Percentiles rank a stretch among this genome's conserved stretches.
These are phyloP conservation scores for Platanthera zijinensis DNA, from an alignment of 106 monocot species.

Conservation along the genomic window DNA sequence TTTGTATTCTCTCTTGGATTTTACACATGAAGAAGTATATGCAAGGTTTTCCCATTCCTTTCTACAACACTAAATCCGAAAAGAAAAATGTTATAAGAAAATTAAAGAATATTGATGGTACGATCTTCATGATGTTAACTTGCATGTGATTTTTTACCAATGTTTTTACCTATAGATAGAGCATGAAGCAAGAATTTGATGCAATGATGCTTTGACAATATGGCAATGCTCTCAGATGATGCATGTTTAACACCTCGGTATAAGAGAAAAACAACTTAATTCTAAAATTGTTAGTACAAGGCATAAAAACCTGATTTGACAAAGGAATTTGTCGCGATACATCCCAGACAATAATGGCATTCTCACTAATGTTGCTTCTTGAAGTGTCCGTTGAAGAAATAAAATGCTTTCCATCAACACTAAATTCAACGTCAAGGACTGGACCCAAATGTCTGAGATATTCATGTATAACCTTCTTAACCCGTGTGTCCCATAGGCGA, in stretches of 20 bases:
- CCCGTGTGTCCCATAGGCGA: slow-evolving; percentile 77
- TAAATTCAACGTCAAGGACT: slow-evolving; percentile 87
- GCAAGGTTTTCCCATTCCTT: no score
- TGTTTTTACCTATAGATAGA: no score
- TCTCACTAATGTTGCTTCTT: slow-evolving; percentile 69
- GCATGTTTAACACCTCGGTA: not conserved
- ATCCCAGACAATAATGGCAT: slow-evolving; percentile 91
- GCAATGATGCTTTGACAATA: not conserved
- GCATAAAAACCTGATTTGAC: slow-evolving; percentile 61
- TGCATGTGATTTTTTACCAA: not conserved
- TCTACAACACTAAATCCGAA: no score
- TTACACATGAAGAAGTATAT: no score
- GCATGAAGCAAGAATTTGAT: not conserved
- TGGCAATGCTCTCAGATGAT: not conserved
- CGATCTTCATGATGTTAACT: no score
- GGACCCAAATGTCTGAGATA: slow-evolving; percentile 57
- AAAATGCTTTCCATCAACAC: slow-evolving; percentile 68
- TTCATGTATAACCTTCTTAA: slow-evolving; percentile 38
- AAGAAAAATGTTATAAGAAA: no score
- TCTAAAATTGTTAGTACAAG: not conserved
- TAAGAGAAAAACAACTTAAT: slow-evolving; percentile 1
- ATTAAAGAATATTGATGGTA: no score
- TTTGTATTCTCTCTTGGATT: no score
- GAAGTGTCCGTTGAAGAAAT: slow-evolving; percentile 81
- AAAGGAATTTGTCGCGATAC: slow-evolving; percentile 68